Evolutionary conservation across 1,139 yeast genomes (phyloP).

Genomic region (Tardiomyces blankii): DNA sequence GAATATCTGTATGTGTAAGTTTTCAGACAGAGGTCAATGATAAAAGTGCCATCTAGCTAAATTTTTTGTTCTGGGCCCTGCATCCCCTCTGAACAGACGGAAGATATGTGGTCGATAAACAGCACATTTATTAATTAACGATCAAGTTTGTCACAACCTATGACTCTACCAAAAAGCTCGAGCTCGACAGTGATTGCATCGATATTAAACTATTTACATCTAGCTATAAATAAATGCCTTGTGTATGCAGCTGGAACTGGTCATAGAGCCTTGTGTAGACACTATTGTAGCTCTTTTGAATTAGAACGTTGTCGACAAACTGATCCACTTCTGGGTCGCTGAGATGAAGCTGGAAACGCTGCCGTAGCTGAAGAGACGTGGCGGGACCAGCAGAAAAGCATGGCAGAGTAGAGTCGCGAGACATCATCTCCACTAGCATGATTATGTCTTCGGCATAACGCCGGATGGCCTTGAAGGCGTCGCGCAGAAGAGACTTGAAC

Average conservation of each 20-base stretch:
- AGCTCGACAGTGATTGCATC: too few relatives aligned
- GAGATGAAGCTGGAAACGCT: conserved; percentile 69
- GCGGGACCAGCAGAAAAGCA: conserved; percentile 84
- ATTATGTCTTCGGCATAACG: conserved; percentile 62
- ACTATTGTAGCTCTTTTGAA: conserved; percentile 78
- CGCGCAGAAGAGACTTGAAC: conserved; percentile 53
- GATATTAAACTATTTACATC: not conserved
- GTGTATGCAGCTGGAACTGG: conserved; percentile 87
- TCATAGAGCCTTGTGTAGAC: conserved; percentile 86
- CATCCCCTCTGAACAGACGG: too few relatives aligned
- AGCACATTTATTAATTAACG: too few relatives aligned
- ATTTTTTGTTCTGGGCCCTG: too few relatives aligned
- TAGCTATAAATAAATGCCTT: conserved; percentile 76
- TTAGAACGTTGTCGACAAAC: conserved; percentile 64
- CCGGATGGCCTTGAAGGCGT: conserved; percentile 63
- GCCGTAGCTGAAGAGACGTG: conserved; percentile 66
- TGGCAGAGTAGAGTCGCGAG: conserved; percentile 77
- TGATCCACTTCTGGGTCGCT: conserved; percentile 61
- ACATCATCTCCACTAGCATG: conserved; percentile 85
- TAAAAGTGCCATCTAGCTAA: too few relatives aligned
- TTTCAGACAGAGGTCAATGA: too few relatives aligned
- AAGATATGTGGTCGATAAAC: too few relatives aligned
- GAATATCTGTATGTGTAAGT: too few relatives aligned
- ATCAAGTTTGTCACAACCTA: too few relatives aligned
- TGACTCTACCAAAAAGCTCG: too few relatives aligned